Conservation (phyloP, 108 stramenopile species). For the Mediolabrus comicus region DNA sequence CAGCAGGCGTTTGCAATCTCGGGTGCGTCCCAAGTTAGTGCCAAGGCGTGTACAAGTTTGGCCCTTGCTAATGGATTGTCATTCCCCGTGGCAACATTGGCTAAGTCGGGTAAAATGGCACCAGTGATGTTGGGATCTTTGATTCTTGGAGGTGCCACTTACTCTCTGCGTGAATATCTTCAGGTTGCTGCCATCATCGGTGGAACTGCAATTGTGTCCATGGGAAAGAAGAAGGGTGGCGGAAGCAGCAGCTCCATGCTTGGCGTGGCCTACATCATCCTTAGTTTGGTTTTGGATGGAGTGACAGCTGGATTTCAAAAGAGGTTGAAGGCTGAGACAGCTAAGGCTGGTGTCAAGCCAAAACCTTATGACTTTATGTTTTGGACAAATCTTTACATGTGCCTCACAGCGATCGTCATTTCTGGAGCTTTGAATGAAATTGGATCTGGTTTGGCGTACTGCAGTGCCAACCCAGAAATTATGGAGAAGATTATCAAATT, state of each 20-base stretch:
- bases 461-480: constrained; percentile 85
- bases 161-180: constrained; percentile 80
- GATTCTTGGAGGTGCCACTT: constrained; percentile 85
- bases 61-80: constrained; percentile 83
- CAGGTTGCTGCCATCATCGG: constrained; percentile 91
- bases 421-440: constrained; percentile 75
- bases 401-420: constrained; percentile 74
- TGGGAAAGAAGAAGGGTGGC: constrained; percentile 88
- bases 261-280: constrained; percentile 84
- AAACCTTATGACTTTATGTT: constrained; percentile 96
- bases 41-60: constrained; percentile 90
- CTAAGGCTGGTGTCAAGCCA: constrained; percentile 86
- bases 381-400: constrained; percentile 93
- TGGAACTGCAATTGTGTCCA: constrained; percentile 87
- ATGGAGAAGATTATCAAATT: constrained; percentile 88
- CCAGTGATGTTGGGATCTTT: constrained; percentile 92
- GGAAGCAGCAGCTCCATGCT: constrained; percentile 51
- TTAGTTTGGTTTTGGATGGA: constrained; percentile 82
- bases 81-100: constrained; percentile 89
- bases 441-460: constrained; percentile 69
- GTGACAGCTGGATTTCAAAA: constrained; percentile 92
- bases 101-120: constrained; percentile 93
- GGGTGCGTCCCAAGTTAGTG: constrained; percentile 87
- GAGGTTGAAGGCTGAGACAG: constrained; percentile 84
- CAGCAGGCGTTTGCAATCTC: constrained; percentile 83